These are phyloP conservation scores for Plectosphaerella sp. DNA, from an alignment of 2,329 filamentous ascomycete genomes.

Conservation along the genomic window DNA sequence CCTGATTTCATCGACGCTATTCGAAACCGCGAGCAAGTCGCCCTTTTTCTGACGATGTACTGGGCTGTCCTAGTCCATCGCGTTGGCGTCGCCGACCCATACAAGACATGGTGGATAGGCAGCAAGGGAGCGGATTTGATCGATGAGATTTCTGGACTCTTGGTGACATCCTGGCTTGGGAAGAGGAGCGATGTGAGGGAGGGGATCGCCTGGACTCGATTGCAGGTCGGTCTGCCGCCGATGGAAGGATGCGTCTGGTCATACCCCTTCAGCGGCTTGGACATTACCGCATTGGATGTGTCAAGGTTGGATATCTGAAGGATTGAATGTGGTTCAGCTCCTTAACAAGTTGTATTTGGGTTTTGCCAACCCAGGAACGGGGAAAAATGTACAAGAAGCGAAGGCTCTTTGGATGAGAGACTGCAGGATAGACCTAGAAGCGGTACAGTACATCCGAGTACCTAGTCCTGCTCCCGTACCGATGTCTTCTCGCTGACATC, in stretches of 20 bases:
- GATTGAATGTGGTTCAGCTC: too few species aligned
- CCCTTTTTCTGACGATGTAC: conserved; percentile 30
- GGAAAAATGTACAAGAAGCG: too few species aligned
- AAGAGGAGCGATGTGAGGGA: neutral
- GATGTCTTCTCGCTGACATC: too few species aligned
- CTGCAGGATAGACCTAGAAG: too few species aligned
- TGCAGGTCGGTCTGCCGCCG: conserved; percentile 1
- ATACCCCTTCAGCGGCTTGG: neutral
- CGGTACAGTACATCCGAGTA: too few species aligned
- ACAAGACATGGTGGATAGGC: neutral
- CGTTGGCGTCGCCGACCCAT: neutral
- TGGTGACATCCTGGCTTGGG: neutral
- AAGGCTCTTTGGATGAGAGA: too few species aligned
- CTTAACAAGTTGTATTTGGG: too few species aligned
- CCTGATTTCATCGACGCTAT: conserved; percentile 23
- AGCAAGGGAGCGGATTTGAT: neutral
- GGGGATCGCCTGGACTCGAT: conserved; percentile 3
- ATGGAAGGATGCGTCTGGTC: neutral
- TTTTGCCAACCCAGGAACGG: too few species aligned
- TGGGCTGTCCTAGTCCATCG: conserved; percentile 29
- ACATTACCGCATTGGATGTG: neutral
- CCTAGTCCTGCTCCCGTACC: too few species aligned
- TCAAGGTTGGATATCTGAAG: too few species aligned
- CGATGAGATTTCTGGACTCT: neutral
- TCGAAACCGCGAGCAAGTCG: conserved; percentile 24